These are phyloP conservation scores for Mycena amicta DNA, from an alignment of 768 basidiomycete species.

Conservation along the genomic window DNA sequence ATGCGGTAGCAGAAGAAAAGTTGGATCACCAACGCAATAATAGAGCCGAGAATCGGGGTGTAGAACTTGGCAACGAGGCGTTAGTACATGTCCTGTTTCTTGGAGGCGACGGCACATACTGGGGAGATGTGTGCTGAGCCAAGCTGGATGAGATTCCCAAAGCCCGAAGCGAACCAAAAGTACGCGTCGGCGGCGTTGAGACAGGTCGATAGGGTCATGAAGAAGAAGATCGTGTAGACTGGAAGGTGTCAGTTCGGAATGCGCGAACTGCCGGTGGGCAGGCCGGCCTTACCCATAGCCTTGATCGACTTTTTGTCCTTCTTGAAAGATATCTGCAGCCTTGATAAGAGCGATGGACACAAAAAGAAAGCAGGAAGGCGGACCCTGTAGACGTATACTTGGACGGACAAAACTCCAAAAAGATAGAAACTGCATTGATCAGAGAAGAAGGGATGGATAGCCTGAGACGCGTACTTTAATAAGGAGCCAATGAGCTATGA, in stretches of 20 bases:
- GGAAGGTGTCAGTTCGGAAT: not conserved
- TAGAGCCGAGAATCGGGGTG: conserved; percentile 12
- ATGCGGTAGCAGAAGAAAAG: conserved; percentile 21
- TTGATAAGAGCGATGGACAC: not conserved
- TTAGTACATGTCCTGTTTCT: too few species aligned
- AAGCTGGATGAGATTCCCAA: conserved; percentile 18
- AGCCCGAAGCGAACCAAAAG: conserved; percentile 18
- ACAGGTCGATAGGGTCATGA: conserved; percentile 16
- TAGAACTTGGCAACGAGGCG: conserved; percentile 7
- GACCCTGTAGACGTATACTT: conserved; percentile 16
- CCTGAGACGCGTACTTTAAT: too few species aligned
- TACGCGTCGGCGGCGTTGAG: conserved; percentile 18
- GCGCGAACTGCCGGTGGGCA: too few species aligned
- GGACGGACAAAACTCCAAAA: conserved; percentile 17
- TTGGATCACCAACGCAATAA: conserved; percentile 12
- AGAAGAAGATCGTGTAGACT: conserved; percentile 19
- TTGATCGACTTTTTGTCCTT: conserved; percentile 19
- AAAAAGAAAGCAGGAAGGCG: not conserved
- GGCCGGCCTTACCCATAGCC: conserved; percentile 5
- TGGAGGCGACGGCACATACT: too few species aligned
- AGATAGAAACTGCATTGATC: conserved; percentile 16
- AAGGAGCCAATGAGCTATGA: conserved; percentile 16
- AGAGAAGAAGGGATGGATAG: too few species aligned
- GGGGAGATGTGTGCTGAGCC: conserved; percentile 16
- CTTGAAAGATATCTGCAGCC: conserved; percentile 7